Base-by-base conservation (phyloP, 2,329 filamentous ascomycete species). In the Fusarium udum region DNA sequence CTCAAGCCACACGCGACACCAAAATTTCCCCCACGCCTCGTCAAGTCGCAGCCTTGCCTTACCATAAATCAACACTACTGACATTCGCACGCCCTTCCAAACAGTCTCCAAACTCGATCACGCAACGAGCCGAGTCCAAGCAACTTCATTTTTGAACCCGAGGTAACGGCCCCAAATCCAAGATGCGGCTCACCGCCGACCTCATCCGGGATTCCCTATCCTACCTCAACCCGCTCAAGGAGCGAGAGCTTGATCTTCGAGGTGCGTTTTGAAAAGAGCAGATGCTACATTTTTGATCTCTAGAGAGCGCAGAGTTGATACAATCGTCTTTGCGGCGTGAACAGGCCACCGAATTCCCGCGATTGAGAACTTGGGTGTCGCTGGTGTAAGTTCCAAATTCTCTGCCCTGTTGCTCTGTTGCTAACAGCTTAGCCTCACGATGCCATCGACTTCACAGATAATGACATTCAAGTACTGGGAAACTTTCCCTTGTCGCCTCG, bases 211-310 rank as follows among this genome's bases (percentile, higher is more conserved):
- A 91, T 84, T 97, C 96, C 82, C 92, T 97, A 78, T 98, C 95
- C 83, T 99, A 98, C 89, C 93, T 98, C 85, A 99, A 98, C 86
- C 95, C 95, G 83, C 90, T 99, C 84, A 97, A 96, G 87, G 96
- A 99, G 89, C 94, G 96, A 84, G 96, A 99, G 90, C 91, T 99
- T 83, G 95, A 98, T 88, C 94, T 99, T 80, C 92, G 96, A 97
- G 96, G 96, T 98, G 93, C 91, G 95, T 89, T 85, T 90, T 73
- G 93, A 93, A 94, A 97, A 94, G 94, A 91, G 88, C 93, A 95
- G 95, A 96, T 97, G 91, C 94, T 97, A 93, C 93, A 95, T 90
- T 78, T 69, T 81, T 81, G 79, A 81, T 81, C 77, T 67, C 79
- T 79, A 73, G 66, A 69, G 63, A 81, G 82, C 91, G 89, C 92